These are phyloP conservation scores for Penicillium sp. DNA, from an alignment of 2,329 filamentous ascomycete species.

Conservation along the genomic window DNA sequence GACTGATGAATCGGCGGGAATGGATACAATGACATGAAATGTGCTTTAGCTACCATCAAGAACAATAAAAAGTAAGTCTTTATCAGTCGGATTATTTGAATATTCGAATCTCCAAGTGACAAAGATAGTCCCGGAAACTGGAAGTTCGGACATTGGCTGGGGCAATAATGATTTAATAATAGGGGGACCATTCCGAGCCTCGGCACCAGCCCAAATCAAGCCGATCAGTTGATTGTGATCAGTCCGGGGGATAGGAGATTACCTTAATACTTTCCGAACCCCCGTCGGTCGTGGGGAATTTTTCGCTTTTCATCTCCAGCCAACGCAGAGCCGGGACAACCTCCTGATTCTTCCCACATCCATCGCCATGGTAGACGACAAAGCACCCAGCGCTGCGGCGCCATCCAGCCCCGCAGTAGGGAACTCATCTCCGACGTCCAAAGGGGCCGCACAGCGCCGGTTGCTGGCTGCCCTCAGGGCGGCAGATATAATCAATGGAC, in stretches of 20 bases:
- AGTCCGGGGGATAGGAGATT: neutral
- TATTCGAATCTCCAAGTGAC: neutral
- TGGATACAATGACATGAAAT: neutral
- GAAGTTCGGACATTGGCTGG: neutral
- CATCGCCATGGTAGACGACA: conserved; percentile 20
- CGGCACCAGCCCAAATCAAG: conserved; percentile 27
- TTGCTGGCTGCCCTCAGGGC: conserved; percentile 33
- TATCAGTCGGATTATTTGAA: neutral
- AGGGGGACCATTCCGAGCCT: conserved; percentile 30
- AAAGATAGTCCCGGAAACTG: neutral
- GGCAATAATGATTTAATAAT: neutral
- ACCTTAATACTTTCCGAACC: conserved; percentile 1
- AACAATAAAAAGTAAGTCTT: neutral
- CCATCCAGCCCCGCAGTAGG: conserved; percentile 22
- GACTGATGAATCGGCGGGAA: neutral
- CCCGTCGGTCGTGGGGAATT: conserved; percentile 1
- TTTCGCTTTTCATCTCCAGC: neutral
- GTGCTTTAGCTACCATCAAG: neutral
- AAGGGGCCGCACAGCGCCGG: conserved; percentile 25
- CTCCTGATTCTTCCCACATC: conserved; percentile 20
- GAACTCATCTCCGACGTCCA: conserved; percentile 15
- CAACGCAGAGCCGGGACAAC: conserved; percentile 30
- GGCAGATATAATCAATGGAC: conserved; percentile 36
- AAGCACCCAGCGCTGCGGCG: conserved; percentile 33
- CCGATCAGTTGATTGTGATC: conserved; percentile 8